phyloP scores from a whole-genome alignment of 2,329 filamentous ascomycete genomes.

The Phaeophleospora eucalypticola region DNA sequence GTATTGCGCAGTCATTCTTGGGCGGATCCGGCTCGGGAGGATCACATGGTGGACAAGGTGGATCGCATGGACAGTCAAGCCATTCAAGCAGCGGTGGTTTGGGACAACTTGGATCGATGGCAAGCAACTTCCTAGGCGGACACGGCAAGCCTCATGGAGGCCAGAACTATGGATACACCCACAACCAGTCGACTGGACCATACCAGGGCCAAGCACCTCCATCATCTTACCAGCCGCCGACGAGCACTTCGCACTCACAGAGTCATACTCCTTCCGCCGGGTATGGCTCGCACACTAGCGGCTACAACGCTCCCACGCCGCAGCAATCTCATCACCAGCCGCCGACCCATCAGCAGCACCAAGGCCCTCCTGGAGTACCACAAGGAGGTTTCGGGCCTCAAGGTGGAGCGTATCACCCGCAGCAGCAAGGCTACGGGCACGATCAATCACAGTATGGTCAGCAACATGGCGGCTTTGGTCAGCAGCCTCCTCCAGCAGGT shows the following conservation, averaged over 20 bases:
- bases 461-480: conserved; percentile 6
- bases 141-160: conserved; percentile 29
- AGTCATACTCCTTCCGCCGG: conserved; percentile 16
- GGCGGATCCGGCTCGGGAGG: conserved; percentile 21
- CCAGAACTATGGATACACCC: conserved; percentile 36
- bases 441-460: conserved; percentile 24
- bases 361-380: conserved; percentile 5
- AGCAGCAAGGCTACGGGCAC: conserved; percentile 20
- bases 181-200: conserved; percentile 28
- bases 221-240: conserved; percentile 31
- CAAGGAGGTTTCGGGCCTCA: conserved; percentile 9
- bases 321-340: conserved; percentile 18
- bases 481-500: conserved; percentile 13
- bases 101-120: conserved; percentile 26
- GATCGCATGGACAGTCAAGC: conserved; percentile 19
- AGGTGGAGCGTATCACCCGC: conserved; percentile 12
- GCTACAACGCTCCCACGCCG: conserved; percentile 20
- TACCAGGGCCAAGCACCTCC: conserved; percentile 37
- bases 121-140: conserved; percentile 30
- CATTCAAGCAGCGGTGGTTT: conserved; percentile 22
- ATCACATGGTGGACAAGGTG: conserved; percentile 19
- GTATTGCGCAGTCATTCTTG: conserved; percentile 24
- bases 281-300: conserved; percentile 20
- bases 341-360: conserved; percentile 5
- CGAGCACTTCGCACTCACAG: conserved; percentile 5